These are phyloP conservation scores for Vanrija sp. DNA, from an alignment of 1,284 basidiomycete species.

Conservation along the genomic window DNA sequence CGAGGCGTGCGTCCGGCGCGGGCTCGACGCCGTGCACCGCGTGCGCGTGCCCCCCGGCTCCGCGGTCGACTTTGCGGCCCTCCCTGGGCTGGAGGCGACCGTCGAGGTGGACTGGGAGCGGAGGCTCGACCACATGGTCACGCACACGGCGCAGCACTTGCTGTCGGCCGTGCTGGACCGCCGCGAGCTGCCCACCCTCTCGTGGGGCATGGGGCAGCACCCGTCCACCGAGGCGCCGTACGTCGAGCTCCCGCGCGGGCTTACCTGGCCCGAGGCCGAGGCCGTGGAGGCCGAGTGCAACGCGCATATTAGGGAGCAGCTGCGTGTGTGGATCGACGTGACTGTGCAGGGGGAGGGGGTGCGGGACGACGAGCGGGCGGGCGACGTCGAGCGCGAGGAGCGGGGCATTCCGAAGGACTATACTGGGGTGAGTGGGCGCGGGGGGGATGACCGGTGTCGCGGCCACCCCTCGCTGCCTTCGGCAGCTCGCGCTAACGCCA, in stretches of 20 bases:
- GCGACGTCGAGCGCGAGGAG: constrained; percentile 60
- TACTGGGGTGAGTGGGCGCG: constrained; percentile 39
- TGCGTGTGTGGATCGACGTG: constrained; percentile 39
- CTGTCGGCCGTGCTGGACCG: constrained; percentile 75
- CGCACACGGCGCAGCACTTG: constrained; percentile 78
- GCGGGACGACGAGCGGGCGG: background rate
- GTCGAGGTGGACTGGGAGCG: constrained; percentile 64
- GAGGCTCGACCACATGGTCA: constrained; percentile 75
- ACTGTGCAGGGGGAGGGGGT: constrained; percentile 24
- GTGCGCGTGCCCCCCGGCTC: constrained; percentile 51
- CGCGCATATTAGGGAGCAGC: constrained; percentile 50
- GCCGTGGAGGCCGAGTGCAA: constrained; percentile 66
- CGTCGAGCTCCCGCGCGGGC: constrained; percentile 68
- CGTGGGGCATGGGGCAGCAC: constrained; percentile 58
- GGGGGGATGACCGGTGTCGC: too few relatives aligned
- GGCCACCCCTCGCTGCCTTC: too few relatives aligned
- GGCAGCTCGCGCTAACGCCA: background rate
- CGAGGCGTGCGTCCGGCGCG: constrained; percentile 65
- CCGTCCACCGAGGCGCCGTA: constrained; percentile 67
- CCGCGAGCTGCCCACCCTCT: constrained; percentile 69
- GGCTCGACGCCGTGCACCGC: constrained; percentile 73
- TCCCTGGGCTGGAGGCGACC: constrained; percentile 55
- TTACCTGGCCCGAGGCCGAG: constrained; percentile 62
- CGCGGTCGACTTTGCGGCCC: constrained; percentile 47
- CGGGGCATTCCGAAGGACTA: constrained; percentile 56